Conservation (phyloP, 163 green algal species). For the Scenedesmus sp. region DNA sequence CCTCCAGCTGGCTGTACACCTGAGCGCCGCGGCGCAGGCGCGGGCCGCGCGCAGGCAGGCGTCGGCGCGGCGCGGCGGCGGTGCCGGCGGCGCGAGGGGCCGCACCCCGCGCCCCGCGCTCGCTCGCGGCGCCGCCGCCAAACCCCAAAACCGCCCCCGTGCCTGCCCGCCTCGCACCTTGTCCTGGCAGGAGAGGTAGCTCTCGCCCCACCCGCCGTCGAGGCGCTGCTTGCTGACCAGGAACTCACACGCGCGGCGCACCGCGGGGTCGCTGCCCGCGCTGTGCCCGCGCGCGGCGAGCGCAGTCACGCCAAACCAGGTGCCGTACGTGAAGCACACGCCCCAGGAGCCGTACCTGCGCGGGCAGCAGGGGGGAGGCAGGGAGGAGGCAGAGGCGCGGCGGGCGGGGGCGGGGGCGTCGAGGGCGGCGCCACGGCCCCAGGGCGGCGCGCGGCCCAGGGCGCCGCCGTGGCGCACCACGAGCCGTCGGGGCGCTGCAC, state of each 20-base stretch:
- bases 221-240: slow-evolving; percentile 87
- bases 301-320: slow-evolving; percentile 94
- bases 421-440: no score
- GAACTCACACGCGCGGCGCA: slow-evolving; percentile 81
- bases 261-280: slow-evolving; percentile 59
- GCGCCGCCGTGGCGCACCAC: slow-evolving; percentile 74
- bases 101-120: no score
- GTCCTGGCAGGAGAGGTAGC: slow-evolving; percentile 95
- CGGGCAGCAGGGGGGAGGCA: no score
- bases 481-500: slow-evolving; percentile 93
- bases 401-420: no score
- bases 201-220: slow-evolving; percentile 97
- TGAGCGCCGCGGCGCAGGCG: slow-evolving; percentile 26
- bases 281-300: slow-evolving; percentile 77
- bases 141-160: neutral
- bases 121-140: neutral
- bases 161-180: slow-evolving; percentile 71
- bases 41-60: no score
- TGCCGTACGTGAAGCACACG: slow-evolving; percentile 99
- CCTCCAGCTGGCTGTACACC: slow-evolving; percentile 88
- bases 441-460: no score
- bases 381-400: no score
- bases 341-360: slow-evolving; percentile 96
- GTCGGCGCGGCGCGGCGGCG: no score
- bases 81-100: no score